Conservation (phyloP, 176 grass and related monocot species). For the Zizania latifolia region DNA sequence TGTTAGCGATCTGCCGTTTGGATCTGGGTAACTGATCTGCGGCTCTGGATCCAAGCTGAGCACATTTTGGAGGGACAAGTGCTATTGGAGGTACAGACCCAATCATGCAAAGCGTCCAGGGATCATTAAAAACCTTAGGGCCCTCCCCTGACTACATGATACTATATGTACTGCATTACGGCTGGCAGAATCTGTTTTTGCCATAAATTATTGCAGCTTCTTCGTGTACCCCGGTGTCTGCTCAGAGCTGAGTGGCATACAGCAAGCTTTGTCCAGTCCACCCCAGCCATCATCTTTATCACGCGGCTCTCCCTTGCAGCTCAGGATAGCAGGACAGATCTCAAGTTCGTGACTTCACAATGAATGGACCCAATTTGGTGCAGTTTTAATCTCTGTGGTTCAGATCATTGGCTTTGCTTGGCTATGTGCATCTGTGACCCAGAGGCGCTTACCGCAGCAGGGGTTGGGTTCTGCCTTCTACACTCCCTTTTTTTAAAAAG, state of each 20-base stretch:
- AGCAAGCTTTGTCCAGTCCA: conserved; percentile 34
- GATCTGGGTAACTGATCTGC: conserved; percentile 41
- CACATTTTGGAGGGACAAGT: conserved; percentile 36
- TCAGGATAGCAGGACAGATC: conserved; percentile 27
- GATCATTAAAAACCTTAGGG: conserved; percentile 42
- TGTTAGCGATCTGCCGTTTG: conserved; percentile 12
- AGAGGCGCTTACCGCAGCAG: too few species aligned
- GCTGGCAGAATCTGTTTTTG: conserved; percentile 53
- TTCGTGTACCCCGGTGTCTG: conserved; percentile 37
- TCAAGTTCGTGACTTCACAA: not conserved
- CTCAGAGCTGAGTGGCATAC: conserved; percentile 39
- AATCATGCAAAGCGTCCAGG: conserved; percentile 50
- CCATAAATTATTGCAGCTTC: conserved; percentile 60
- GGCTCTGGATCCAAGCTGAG: conserved; percentile 31
- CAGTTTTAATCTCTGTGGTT: not conserved
- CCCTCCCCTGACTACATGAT: conserved; percentile 29
- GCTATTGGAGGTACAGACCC: conserved; percentile 41
- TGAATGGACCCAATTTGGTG: not conserved
- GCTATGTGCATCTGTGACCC: too few species aligned
- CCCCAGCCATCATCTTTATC: conserved; percentile 34
- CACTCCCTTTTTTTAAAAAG: too few species aligned
- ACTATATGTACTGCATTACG: conserved; percentile 69
- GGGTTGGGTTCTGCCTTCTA: too few species aligned
- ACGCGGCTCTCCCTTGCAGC: not conserved
- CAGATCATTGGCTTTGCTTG: not conserved